Conservation (phyloP, 345 rosid species). For the Trapa incisa region DNA sequence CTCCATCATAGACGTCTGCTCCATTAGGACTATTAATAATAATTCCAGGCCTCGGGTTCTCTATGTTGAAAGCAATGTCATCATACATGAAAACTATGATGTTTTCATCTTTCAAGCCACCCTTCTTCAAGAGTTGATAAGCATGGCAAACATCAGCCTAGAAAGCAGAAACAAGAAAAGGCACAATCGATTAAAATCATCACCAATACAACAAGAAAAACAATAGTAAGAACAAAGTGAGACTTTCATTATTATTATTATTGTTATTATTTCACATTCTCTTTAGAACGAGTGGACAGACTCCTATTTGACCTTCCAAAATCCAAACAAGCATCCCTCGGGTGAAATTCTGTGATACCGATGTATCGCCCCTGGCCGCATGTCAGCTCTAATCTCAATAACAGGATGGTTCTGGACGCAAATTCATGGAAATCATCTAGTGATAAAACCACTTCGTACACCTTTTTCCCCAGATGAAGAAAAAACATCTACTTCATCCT, state of each 20-base stretch:
- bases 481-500: background rate
- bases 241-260: background rate
- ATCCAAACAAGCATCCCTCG: background rate
- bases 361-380: background rate
- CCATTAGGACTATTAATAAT: conserved; percentile 76
- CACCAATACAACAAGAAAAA: background rate
- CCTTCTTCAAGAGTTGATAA: conserved; percentile 79
- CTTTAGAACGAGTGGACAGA: background rate
- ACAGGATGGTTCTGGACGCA: background rate
- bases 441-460: background rate
- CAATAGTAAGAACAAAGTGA: background rate
- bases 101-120: conserved; percentile 87
- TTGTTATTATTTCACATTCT: background rate
- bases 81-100: conserved; percentile 91
- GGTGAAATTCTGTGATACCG: background rate
- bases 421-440: background rate
- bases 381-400: background rate
- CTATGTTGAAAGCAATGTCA: conserved; percentile 58
- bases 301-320: background rate
- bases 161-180: background rate
- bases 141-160: conserved; percentile 94
- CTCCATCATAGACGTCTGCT: conserved; percentile 71
- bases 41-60: conserved; percentile 82
- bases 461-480: background rate
- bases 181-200: background rate